Percentiles rank a stretch among this genome's conserved stretches.
Conservation (phyloP, 2,329 filamentous ascomycete species). For the Peltaster fructicola region DNA sequence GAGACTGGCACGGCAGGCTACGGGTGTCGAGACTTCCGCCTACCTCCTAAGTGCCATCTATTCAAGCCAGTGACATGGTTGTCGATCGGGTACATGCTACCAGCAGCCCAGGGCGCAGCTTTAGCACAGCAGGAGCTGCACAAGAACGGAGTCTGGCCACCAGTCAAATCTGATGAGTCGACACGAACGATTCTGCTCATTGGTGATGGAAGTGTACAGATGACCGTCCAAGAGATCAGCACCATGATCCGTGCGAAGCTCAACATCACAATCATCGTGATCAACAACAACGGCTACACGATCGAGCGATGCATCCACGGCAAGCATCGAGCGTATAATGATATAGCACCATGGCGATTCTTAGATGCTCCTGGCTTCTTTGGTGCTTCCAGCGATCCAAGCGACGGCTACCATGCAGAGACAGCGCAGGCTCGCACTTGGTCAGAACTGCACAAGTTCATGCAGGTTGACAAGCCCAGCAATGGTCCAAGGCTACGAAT, state of each 20-base stretch:
- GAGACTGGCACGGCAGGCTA: slow-evolving; percentile 23
- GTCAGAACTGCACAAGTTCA: no score
- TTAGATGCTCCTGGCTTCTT: no score
- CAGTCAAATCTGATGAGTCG: no score
- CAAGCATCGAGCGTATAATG: slow-evolving; percentile 35
- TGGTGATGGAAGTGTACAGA: slow-evolving; percentile 42
- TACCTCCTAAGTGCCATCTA: slow-evolving; percentile 39
- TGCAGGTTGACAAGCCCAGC: no score
- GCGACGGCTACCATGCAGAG: no score
- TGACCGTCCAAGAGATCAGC: slow-evolving; percentile 40
- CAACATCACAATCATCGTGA: slow-evolving; percentile 33
- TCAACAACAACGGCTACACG: slow-evolving; percentile 44
- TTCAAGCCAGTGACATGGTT: slow-evolving; percentile 27
- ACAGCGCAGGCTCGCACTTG: no score
- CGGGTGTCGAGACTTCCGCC: slow-evolving; percentile 33
- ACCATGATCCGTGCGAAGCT: slow-evolving; percentile 36
- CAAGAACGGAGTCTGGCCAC: no score
- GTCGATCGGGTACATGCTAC: slow-evolving; percentile 15
- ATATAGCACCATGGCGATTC: no score
- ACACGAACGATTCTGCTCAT: slow-evolving; percentile 40
- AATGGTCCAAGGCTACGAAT: no score
- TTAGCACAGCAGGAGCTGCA: slow-evolving; percentile 11
- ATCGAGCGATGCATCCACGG: slow-evolving; percentile 43
- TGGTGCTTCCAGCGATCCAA: no score
- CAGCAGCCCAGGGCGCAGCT: slow-evolving; percentile 10